Evolutionary conservation across 805 yeast species (phyloP), one percentile per base, ranked within the genome.

Genomic region (Diddensiella santjacobensis): DNA sequence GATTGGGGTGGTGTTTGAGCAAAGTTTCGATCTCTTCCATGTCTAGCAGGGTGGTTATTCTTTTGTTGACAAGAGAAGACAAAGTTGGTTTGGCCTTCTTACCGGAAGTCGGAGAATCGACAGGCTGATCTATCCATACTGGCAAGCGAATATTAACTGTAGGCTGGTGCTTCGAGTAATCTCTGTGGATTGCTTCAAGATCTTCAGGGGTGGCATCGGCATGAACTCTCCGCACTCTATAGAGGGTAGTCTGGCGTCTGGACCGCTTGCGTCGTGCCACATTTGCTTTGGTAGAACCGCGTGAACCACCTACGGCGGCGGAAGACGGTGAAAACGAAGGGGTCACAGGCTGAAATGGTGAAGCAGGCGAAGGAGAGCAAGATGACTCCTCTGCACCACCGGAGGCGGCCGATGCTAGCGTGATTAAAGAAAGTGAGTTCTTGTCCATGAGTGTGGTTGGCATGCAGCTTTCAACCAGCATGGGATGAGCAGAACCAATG

Each of bases 51-150:
- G 23, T 24, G 30, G 22, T 11, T 13, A 39, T 22, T 10, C 51
- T 36, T 13, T 29, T 37, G 11, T 43, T 38, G 10, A 43, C 47
- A 18, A 39, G n/a, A 2, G 40, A 3, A 17, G 44, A 20, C 4
- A 44, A n/a, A 13, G 49, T 19, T 20, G 29, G 19, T 15, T 4
- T 19, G 5, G 4, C 38, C 5, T 17, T 18, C 3, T 4, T 42
- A 13, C 15, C 18, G n/a, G n/a, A 15, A 18, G 30, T 17, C 17
- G 17, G 8, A 38, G 24, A 38, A 35, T 10, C 38, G 18, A 47
- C 30, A 13, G 26, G 22, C 13, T 41, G 24, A 4, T 49, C 42
- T 5, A 49, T 31, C 52, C 52, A 49, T n/a, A 47, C 30, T 6
- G 52, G 52, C 39, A 39, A 17, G 5, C 30, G 20, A 4, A 33